Evolutionary conservation across 116 monocot genomes (phyloP), one percentile per base, ranked within the genome.

Genomic region (Trichopus zeylanicus): DNA sequence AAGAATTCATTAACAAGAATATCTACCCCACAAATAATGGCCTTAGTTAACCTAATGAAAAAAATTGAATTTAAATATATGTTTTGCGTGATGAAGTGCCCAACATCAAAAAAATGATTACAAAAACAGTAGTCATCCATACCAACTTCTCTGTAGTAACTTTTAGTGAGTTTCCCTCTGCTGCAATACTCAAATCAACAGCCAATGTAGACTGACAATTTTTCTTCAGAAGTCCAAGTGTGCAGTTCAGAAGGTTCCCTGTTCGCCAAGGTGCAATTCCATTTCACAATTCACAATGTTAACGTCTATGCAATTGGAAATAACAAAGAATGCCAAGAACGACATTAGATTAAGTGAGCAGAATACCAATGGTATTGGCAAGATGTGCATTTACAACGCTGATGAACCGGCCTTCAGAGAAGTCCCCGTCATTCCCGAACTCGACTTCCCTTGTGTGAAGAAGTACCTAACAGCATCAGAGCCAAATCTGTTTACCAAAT

Each of bases 191-290:
- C 28, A 91, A 90, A 82, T 87, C 87, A 60, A 87, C 67, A 29
- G 67, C 56, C 73, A 97, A 75, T 21, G 63, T 82, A 29, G 87
- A 97, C 60, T 87, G 74, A 38, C 97, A 97, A 48, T 91, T 97
- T 64, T 97, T 97, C 57, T 85, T 97, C 59, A 97, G 32, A 60
- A 97, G 82, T 31, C 91, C 91, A 62, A 97, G 90, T 31, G 97
- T 97, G n/a, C 91, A 84, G 53, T 97, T 97, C 26, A 97, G 84
- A 71, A 97, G 97, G 65, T 97, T 97, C 60, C 97, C 91, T 97
- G 77, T 59, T 51, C 20, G 8, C 53, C 26, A 13, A 28, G 26
- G 22, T 8, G 21, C 49, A 49, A 8, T 49, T 21, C 9, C 22
- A 49, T 49, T 1, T n/a, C n/a, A n/a, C n/a, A n/a, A n/a, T n/a